Evolutionary conservation across 164 flowering plant species (phyloP), one percentile per base, ranked within the genome.

Genomic region (Annona cherimola): DNA sequence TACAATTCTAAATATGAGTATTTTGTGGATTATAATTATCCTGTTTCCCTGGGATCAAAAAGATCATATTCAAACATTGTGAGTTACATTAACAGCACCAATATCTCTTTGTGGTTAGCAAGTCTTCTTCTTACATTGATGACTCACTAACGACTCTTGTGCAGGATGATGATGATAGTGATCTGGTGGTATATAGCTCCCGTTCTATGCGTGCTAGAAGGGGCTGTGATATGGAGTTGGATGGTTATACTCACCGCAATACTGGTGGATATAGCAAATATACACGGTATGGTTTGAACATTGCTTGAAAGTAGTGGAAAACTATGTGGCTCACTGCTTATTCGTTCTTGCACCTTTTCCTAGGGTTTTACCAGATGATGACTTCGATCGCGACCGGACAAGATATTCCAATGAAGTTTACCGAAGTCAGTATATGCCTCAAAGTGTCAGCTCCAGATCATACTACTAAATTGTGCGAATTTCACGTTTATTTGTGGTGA

Each of bases 381-480:
- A 45, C 12, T 63, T 44, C 45, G 75, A 5, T 68, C 76, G 71
- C 61, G 68, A 64, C 26, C 73, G 68, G 61, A 42, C 50, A 12
- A 71, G 35, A 42, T 66, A 72, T 66, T 11, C 69, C 59, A 74
- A 20, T n/a, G 41, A 46, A 44, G 14, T 7, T n/a, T 74, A 20
- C 59, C 45, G 71, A 43, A 61, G 63, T 42, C 79, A 69, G 16
- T 60, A 76, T 35, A 43, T 74, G 40, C 69, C 77, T 72, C 63
- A 74, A 67, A 46, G 75, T 68, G 66, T 71, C 5, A 45, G 62
- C 59, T 72, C 79, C 26, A 68, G 77, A 69, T 65, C 76, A 42
- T 69, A 77, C 61, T 71, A 74, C 65, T 78, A 39, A 78, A 78
- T 40, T 68, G 73, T 72, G 73, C 69, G 76, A 16, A 63, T 76